phyloP scores from a whole-genome alignment of 805 yeast species.

The Torulaspora gathmanii region DNA sequence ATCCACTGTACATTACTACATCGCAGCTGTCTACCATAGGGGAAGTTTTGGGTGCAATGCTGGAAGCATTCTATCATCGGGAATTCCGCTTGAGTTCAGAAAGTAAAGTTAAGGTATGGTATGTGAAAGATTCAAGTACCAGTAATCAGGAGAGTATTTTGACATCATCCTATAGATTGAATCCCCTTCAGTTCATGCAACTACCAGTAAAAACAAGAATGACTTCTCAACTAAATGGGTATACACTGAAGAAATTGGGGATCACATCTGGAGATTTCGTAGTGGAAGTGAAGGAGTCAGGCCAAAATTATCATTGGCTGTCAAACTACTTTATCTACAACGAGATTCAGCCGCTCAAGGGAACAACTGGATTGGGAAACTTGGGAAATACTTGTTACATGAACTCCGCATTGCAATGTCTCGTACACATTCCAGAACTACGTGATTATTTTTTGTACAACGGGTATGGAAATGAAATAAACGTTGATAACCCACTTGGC shows the following conservation, averaged over 20 bases:
- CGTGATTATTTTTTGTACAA: constrained; percentile 66
- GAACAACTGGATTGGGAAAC: constrained; percentile 59
- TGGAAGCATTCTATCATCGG: constrained; percentile 21
- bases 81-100: constrained; percentile 20
- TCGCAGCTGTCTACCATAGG: constrained; percentile 35
- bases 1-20: constrained; percentile 30
- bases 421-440: constrained; percentile 80
- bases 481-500: constrained; percentile 77
- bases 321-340: constrained; percentile 34
- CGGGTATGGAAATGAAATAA: constrained; percentile 60
- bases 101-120: constrained; percentile 26
- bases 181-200: constrained; percentile 30
- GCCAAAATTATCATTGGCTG: constrained; percentile 36
- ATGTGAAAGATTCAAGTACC: constrained; percentile 15
- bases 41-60: constrained; percentile 24
- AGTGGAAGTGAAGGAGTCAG: constrained; percentile 33
- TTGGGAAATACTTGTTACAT: constrained; percentile 90
- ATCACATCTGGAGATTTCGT: constrained; percentile 30
- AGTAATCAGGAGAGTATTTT: constrained; percentile 8
- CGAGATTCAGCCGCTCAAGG: constrained; percentile 38
- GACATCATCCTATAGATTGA: constrained; percentile 19
- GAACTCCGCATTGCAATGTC: constrained; percentile 91
- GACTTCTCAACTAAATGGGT: constrained; percentile 17
- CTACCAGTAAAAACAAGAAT: constrained; percentile 25
- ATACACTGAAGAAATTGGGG: constrained; percentile 22